phyloP scores from a whole-genome alignment of 257 asterid species.

The Craterostigma plantagineum region DNA sequence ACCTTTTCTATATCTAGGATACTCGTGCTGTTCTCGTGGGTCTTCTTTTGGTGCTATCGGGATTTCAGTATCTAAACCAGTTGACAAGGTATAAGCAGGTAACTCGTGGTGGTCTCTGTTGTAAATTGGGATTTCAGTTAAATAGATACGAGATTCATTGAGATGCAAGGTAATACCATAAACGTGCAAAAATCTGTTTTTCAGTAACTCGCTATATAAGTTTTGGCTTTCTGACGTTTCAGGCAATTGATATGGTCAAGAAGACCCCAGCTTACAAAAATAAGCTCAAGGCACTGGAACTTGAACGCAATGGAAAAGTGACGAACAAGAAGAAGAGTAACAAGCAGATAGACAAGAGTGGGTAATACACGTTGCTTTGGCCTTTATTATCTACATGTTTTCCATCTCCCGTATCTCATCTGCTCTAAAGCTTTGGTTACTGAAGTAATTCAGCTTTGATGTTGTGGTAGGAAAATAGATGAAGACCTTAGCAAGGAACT shows the following conservation, averaged over 20 bases:
- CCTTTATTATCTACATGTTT: no score
- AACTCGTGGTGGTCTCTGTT: conserved; percentile 13
- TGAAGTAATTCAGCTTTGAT: conserved; percentile 7
- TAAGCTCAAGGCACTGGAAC: conserved; percentile 82
- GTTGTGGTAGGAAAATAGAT: conserved; percentile 39
- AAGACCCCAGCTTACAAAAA: conserved; percentile 89
- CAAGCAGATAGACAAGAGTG: conserved; percentile 72
- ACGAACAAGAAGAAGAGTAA: conserved; percentile 63
- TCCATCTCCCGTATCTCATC: no score
- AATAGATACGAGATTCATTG: background rate
- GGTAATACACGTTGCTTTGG: no score
- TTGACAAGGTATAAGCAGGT: conserved; percentile 94
- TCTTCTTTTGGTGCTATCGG: conserved; percentile 69
- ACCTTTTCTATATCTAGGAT: conserved; percentile 33
- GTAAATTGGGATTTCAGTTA: background rate
- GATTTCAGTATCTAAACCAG: conserved; percentile 80
- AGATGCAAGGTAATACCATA: background rate
- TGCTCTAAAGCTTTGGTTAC: conserved; percentile 1
- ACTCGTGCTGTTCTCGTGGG: conserved; percentile 95
- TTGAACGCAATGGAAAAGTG: conserved; percentile 79
- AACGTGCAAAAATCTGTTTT: background rate
- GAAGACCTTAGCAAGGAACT: conserved; percentile 88
- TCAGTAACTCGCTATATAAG: background rate
- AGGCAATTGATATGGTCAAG: conserved; percentile 97
- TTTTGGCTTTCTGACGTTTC: conserved; percentile 5